A percentile compares a stretch with the other conserved stretches of the same genome.
Conservation (phyloP, 2,329 filamentous ascomycete species). For the Atkinsonella texensis region DNA sequence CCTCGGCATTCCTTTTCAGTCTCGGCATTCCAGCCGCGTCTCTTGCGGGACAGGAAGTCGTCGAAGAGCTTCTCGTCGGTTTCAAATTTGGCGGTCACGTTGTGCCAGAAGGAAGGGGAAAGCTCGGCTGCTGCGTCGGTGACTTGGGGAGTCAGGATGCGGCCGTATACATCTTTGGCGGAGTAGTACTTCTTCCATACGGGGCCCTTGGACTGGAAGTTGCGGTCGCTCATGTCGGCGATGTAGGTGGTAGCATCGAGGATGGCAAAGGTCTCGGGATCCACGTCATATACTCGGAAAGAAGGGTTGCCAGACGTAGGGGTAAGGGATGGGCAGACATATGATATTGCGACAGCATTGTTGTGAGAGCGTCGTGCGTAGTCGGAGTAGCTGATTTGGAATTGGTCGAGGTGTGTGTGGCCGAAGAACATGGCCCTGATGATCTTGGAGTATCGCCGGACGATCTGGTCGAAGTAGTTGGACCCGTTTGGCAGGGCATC, state of each 20-base stretch:
- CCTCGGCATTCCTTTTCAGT: constrained; percentile 22
- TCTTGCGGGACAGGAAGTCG: constrained; percentile 32
- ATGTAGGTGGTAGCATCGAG: constrained; percentile 41
- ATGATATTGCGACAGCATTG: constrained; percentile 35
- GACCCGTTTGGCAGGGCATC: constrained; percentile 40
- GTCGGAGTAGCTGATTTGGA: constrained; percentile 41
- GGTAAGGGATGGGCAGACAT: constrained; percentile 40
- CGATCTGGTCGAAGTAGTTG: constrained; percentile 38
- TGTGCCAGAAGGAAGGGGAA: constrained; percentile 45
- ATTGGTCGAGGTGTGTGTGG: constrained; percentile 44
- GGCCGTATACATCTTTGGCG: constrained; percentile 39
- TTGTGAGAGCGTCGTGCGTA: constrained; percentile 26
- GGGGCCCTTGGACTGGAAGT: constrained; percentile 30
- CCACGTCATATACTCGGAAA: constrained; percentile 45
- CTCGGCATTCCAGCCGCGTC: constrained; percentile 28
- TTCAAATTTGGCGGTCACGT: constrained; percentile 37
- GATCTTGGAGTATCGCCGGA: constrained; percentile 38
- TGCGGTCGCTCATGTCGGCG: constrained; percentile 34
- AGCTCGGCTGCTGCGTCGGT: constrained; percentile 27
- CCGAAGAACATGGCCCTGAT: constrained; percentile 45
- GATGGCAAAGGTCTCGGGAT: constrained; percentile 41
- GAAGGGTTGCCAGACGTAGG: constrained; percentile 41
- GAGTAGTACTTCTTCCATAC: constrained; percentile 43
- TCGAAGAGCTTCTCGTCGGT: constrained; percentile 29
- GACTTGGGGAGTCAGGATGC: constrained; percentile 27